phyloP scores from a whole-genome alignment of 1,284 basidiomycete species.

The Amylostereum chailletii region DNA sequence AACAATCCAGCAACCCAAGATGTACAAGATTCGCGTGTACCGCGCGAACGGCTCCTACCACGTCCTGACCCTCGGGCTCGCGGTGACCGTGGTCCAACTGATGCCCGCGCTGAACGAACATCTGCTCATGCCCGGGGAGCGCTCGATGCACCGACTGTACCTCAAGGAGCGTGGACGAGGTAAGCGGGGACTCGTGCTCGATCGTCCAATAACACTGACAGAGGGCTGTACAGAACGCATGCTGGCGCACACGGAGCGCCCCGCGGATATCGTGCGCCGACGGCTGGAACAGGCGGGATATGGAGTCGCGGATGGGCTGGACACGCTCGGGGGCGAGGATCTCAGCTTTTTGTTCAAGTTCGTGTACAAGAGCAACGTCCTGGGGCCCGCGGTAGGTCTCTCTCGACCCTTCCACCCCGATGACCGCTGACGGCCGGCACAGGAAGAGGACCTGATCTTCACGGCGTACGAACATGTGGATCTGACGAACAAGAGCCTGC shows the following conservation, averaged over 20 bases:
- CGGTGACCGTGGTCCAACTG: constrained; percentile 66
- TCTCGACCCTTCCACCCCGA: neutral
- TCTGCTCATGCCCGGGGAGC: constrained; percentile 35
- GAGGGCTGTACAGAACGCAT: constrained; percentile 56
- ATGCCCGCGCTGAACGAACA: constrained; percentile 57
- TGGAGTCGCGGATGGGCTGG: constrained; percentile 73
- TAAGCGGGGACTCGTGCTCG: constrained; percentile 25
- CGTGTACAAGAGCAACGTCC: constrained; percentile 68
- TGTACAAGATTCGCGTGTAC: constrained; percentile 67
- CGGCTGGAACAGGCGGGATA: constrained; percentile 90
- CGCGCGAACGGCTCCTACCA: constrained; percentile 70
- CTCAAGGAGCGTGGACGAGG: constrained; percentile 80
- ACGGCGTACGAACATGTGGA: constrained; percentile 81
- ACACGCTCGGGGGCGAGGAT: constrained; percentile 77
- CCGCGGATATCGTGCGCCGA: constrained; percentile 78
- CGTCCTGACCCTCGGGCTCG: constrained; percentile 56
- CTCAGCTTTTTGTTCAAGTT: constrained; percentile 86
- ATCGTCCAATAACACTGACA: constrained; percentile 1
- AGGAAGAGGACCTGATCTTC: constrained; percentile 68
- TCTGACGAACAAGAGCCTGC: constrained; percentile 75
- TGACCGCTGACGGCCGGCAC: constrained; percentile 6
- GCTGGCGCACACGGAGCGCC: constrained; percentile 74
- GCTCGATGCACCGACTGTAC: constrained; percentile 69
- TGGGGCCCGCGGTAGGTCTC: constrained; percentile 55
- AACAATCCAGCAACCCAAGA: constrained; percentile 11